Conservation (phyloP, 163 green algal genomes). For the Coccomyxa subellipsoidea region DNA sequence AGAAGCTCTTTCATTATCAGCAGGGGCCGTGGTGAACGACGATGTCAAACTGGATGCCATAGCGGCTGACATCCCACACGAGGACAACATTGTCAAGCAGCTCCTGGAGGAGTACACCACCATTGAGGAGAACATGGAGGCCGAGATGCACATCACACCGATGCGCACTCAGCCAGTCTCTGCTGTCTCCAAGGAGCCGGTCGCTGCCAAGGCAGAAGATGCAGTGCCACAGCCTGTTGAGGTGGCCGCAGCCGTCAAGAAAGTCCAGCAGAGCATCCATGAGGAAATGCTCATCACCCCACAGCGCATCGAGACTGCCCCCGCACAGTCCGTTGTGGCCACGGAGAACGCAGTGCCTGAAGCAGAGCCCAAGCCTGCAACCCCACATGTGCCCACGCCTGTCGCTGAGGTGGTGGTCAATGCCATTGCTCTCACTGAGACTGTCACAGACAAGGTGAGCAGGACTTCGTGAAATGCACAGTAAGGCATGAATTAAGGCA, state of each 20-base stretch:
- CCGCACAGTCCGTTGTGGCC: background rate
- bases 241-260: background rate
- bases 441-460: background rate
- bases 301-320: background rate
- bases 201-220: background rate
- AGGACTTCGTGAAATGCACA: background rate
- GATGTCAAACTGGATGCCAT: background rate
- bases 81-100: background rate
- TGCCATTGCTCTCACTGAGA: background rate
- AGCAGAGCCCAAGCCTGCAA: background rate
- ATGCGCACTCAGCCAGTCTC: background rate
- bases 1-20: background rate
- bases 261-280: background rate
- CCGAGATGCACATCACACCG: background rate
- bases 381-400: background rate
- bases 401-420: background rate
- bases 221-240: background rate
- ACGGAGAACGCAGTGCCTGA: background rate
- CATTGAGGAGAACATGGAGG: background rate
- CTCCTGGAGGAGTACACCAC: background rate
- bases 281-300: background rate
- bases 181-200: background rate
- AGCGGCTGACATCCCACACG: background rate
- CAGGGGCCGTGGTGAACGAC: background rate
- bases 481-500: too few relatives aligned